phyloP scores from a whole-genome alignment of 805 yeast species.

The Metschnikowia continentalis region DNA sequence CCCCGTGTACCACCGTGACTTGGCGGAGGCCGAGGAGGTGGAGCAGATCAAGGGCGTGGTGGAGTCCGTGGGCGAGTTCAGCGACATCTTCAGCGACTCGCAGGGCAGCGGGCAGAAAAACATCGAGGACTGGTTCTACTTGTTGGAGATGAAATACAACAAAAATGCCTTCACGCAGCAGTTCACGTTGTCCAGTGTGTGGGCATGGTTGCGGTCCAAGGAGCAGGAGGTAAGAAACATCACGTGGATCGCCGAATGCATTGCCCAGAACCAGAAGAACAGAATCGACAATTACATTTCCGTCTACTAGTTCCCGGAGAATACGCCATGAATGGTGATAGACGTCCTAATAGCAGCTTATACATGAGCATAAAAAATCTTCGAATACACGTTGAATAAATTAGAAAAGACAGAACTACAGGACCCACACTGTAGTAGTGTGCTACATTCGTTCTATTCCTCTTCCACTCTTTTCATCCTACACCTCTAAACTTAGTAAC shows the following conservation, averaged over 20 bases:
- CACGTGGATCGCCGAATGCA: constrained; percentile 99
- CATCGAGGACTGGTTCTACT: constrained; percentile 92
- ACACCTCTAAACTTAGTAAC: too few species aligned
- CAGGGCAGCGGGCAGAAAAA: constrained; percentile 45
- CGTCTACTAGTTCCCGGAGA: constrained; percentile 49
- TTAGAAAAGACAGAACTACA: too few species aligned
- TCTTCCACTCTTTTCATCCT: too few species aligned
- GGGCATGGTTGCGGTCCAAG: constrained; percentile 95
- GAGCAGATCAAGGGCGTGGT: constrained; percentile 73
- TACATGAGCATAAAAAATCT: too few species aligned
- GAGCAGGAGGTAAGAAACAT: constrained; percentile 97
- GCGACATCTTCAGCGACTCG: constrained; percentile 46
- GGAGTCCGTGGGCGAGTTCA: constrained; percentile 62
- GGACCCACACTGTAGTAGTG: too few species aligned
- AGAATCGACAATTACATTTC: constrained; percentile 87
- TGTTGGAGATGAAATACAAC: constrained; percentile 87
- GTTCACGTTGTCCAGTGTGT: constrained; percentile 81
- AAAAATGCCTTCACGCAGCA: constrained; percentile 95
- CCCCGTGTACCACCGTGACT: constrained; percentile 60
- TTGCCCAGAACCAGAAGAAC: constrained; percentile 96
- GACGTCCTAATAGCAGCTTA: too few species aligned
- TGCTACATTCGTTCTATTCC: too few species aligned
- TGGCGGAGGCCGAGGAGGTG: constrained; percentile 76
- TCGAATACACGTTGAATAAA: too few species aligned
- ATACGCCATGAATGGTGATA: too few species aligned